Conservation (phyloP, 2,329 filamentous ascomycete species). For the Claviceps sp. region DNA sequence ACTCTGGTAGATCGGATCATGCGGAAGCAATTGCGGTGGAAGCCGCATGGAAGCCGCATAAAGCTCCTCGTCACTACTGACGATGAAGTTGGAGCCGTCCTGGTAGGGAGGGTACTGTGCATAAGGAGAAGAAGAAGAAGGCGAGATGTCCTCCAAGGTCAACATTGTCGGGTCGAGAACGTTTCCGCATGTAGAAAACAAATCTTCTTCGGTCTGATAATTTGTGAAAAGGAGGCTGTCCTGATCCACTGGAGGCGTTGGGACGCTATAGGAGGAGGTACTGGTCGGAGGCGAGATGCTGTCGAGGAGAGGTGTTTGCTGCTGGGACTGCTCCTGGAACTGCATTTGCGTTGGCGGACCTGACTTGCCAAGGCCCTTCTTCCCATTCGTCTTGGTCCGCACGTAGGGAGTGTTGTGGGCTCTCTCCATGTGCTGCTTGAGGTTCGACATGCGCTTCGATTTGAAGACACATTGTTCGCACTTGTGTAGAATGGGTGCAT, state of each 20-base stretch:
- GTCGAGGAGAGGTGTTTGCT: slow-evolving; percentile 45
- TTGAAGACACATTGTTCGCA: slow-evolving; percentile 84
- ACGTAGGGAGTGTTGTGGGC: slow-evolving; percentile 83
- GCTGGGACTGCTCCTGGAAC: slow-evolving; percentile 6
- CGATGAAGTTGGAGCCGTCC: slow-evolving; percentile 46
- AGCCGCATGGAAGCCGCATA: slow-evolving; percentile 46
- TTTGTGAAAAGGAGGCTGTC: slow-evolving; percentile 29
- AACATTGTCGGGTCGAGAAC: slow-evolving; percentile 29
- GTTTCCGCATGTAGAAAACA: slow-evolving; percentile 22
- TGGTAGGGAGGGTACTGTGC: slow-evolving; percentile 48
- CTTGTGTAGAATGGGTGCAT: slow-evolving; percentile 65
- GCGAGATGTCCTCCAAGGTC: slow-evolving; percentile 24
- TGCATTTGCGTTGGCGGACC: slow-evolving; percentile 21
- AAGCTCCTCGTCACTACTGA: slow-evolving; percentile 46
- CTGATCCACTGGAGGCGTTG: slow-evolving; percentile 43
- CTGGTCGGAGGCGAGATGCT: slow-evolving; percentile 49
- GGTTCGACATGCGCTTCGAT: slow-evolving; percentile 91
- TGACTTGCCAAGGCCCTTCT: slow-evolving; percentile 35
- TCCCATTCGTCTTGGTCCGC: slow-evolving; percentile 83
- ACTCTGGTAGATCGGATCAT: slow-evolving; percentile 23
- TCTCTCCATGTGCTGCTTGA: slow-evolving; percentile 99
- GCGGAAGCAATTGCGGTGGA: slow-evolving; percentile 31
- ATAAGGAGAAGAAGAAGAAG: slow-evolving; percentile 21
- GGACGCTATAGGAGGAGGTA: slow-evolving; percentile 34
- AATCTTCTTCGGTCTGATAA: slow-evolving; percentile 35